These are phyloP conservation scores for Inonotus obliquus DNA, from an alignment of 1,284 basidiomycete species.

Conservation along the genomic window DNA sequence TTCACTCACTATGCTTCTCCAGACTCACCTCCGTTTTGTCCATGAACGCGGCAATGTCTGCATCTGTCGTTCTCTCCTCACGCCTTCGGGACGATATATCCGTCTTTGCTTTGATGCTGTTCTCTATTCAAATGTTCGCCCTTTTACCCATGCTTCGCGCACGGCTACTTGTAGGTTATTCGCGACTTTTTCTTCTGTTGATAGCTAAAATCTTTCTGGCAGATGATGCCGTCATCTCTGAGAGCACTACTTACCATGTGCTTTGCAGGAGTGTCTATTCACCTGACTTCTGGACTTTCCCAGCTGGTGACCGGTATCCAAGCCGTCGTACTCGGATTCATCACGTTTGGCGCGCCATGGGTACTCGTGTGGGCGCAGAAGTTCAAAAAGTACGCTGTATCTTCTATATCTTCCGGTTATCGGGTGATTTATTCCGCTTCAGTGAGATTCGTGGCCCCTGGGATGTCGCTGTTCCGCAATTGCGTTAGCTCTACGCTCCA, in stretches of 20 bases:
- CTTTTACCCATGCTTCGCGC: constrained; percentile 81
- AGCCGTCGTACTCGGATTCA: constrained; percentile 43
- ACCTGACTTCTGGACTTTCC: constrained; percentile 50
- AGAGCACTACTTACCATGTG: constrained; percentile 48
- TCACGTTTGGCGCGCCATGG: constrained; percentile 67
- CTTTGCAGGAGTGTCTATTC: constrained; percentile 44
- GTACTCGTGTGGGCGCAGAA: constrained; percentile 77
- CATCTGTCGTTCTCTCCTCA: constrained; percentile 91
- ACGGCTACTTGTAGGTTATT: constrained; percentile 60
- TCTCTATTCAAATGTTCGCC: constrained; percentile 83
- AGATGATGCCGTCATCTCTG: constrained; percentile 42
- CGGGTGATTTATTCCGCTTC: background rate
- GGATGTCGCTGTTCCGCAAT: constrained; percentile 57
- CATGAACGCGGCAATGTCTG: constrained; percentile 92
- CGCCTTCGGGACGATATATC: constrained; percentile 79
- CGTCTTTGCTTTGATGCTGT: constrained; percentile 88
- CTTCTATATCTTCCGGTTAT: constrained; percentile 2
- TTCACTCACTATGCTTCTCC: constrained; percentile 10
- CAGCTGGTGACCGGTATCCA: constrained; percentile 48
- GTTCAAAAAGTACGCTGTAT: constrained; percentile 67
- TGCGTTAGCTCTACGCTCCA: constrained; percentile 7
- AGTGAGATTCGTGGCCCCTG: constrained; percentile 56
- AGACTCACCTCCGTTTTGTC: constrained; percentile 88
- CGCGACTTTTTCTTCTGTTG: background rate
- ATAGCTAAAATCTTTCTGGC: constrained; percentile 5